phyloP scores from a whole-genome alignment of 2,329 filamentous ascomycete species.

The Colletotrichum sp. region DNA sequence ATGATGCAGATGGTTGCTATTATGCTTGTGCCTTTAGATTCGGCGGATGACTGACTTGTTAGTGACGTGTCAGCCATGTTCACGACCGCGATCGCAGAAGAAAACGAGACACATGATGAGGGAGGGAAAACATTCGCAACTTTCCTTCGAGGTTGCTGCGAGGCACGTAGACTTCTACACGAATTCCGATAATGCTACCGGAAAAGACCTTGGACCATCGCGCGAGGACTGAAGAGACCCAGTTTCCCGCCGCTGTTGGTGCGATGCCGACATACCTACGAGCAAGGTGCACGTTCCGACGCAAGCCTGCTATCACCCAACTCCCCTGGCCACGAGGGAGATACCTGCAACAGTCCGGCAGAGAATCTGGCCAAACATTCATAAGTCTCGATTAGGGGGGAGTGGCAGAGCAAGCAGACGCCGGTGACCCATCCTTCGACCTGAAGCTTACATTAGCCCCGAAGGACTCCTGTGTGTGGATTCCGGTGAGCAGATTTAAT shows the following conservation, averaged over 20 bases:
- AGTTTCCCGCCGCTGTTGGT: background rate
- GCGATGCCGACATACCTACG: background rate
- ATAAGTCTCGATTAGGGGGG: background rate
- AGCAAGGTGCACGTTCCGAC: background rate
- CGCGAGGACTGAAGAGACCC: background rate
- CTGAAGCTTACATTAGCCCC: background rate
- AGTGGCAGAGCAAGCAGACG: background rate
- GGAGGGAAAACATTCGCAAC: background rate
- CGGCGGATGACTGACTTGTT: background rate
- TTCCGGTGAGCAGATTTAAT: background rate
- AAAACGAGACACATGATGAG: background rate
- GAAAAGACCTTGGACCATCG: background rate
- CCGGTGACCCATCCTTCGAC: background rate
- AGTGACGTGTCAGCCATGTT: background rate
- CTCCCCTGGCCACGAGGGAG: background rate
- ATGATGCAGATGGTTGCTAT: background rate
- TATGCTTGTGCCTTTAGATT: background rate
- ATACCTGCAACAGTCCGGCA: background rate
- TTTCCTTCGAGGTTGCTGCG: background rate
- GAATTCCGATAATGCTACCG: background rate
- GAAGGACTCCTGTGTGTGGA: background rate
- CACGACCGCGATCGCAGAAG: background rate
- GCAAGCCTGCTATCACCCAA: background rate
- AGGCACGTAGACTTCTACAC: accelerated
- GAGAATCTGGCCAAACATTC: background rate